Evolutionary conservation across 352 stramenopile species (phyloP), one percentile per base, ranked within the genome.

Genomic region (Phytophthora sp.): DNA sequence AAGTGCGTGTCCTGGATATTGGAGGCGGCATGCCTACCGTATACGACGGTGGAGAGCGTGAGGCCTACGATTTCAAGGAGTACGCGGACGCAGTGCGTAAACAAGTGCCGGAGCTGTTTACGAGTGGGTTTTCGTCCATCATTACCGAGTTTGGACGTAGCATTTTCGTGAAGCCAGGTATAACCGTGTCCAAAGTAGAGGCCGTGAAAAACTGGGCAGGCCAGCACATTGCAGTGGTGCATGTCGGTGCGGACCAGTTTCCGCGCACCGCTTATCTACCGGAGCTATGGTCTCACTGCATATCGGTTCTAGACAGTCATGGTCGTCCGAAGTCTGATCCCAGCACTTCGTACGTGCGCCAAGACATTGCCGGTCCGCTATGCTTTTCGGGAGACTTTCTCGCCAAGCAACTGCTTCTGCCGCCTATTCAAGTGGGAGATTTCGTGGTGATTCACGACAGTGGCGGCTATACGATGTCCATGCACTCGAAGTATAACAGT

Each of bases 311-410:
- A n/a, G 51, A 66, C 31, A 45, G 42, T 2, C 58, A 82, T 1
- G 92, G 88, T 20, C 53, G 39, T 11, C 61, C 70, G 21, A 94
- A 95, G 51, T 65, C 49, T 11, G 43, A 57, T 34, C 35, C 52
- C 7, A 66, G 54, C 10, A 66, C 50, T 20, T 59, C 50, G n/a
- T 87, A 85, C 42, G 31, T 91, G 5, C 74, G 63, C 52, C 85
- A 95, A 52, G 86, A 98, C 46, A 89, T 98, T 39, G 94, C 90
- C 0, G 94, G 94, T 0, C 94, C 94, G 18, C 80, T 98, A 8
- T 98, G 94, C 63, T 98, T 98, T 51, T 92, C 88, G 9, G 94
- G 93, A 3, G 94, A 98, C 57, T 89, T 97, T 44, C 57, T 98
- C 10, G 88, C 80, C 26, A 88, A 88, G 60, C 77, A 94, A 43